These are phyloP conservation scores for Parietichytrium sp. DNA, from an alignment of 108 stramenopile genomes.

Conservation along the genomic window DNA sequence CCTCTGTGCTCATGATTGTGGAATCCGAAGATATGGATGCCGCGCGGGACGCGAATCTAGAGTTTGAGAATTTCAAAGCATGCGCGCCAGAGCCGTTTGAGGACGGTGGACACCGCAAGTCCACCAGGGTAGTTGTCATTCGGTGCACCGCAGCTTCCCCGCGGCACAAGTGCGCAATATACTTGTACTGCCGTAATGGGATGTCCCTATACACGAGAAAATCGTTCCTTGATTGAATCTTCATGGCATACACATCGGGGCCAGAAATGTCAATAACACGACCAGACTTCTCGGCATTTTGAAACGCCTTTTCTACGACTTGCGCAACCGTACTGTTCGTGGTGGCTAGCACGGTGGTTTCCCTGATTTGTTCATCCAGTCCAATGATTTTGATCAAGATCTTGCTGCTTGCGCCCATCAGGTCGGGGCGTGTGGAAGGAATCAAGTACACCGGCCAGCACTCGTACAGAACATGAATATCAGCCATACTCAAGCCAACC, in stretches of 20 bases:
- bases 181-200: slow-evolving; percentile 32
- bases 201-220: slow-evolving; percentile 24
- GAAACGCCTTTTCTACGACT: slow-evolving; percentile 33
- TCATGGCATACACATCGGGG: background rate
- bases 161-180: background rate
- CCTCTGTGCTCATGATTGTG: too few species aligned
- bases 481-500: background rate
- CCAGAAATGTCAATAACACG: background rate
- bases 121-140: background rate
- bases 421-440: background rate
- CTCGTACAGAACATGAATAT: slow-evolving; percentile 17
- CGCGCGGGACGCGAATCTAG: too few species aligned
- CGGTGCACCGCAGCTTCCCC: background rate
- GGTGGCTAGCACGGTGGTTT: slow-evolving; percentile 6
- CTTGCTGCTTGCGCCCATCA: background rate
- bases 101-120: slow-evolving; percentile 5
- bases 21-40: too few species aligned
- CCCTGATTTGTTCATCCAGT: slow-evolving; percentile 3
- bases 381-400: background rate
- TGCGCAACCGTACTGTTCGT: slow-evolving; percentile 24
- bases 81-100: slow-evolving; percentile 23
- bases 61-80: background rate
- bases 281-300: slow-evolving; percentile 7
- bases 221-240: background rate
- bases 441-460: slow-evolving; percentile 13